Base-by-base conservation (phyloP, 352 stramenopile genomes). In the Detonula confervacea region DNA sequence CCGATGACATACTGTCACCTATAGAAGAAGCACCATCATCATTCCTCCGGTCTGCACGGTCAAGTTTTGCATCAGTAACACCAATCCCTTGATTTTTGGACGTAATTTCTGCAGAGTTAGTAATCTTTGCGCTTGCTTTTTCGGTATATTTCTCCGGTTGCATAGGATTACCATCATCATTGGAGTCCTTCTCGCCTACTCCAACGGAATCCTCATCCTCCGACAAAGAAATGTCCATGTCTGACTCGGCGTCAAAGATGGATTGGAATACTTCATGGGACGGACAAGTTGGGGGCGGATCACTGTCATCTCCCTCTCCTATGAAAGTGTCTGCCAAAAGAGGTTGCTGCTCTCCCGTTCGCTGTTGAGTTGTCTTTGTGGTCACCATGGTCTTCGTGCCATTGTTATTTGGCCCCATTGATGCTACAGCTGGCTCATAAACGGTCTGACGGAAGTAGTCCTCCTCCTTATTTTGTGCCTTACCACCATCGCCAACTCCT, bases 391-490 rank as follows among this genome's bases (percentile, higher is more conserved):
- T 51, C n/a, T 16, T 14, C 22, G 47, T 30, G 6, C 49, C 44
- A 54, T 1, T 24, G 12, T 49, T 49, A 35, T 33, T 68, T 39
- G 51, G 27, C 11, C 3, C 30, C 33, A 11, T 30, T 22, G 16
- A 16, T 27, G 46, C 56, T 9, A 72, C 46, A 6, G 65, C 68
- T n/a, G 70, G 60, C 7, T 75, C 42, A 61, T 88, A 69, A 47
- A 92, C 73, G 57, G 87, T 81, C n/a, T 78, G 49, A 27, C 84
- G 46, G 78, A 93, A 93, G 66, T 82, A 93, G 18, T 65, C 33
- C 18, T 84, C 81, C 81, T 93, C 83, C 3, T 63, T 79, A 11
- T 30, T 64, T 42, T 39, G 25, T 4, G 20, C 16, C 20, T 14
- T 66, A 11, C 29, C 39, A 12, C 16, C 18, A 18, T 20, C 30